These are phyloP conservation scores for Aspergillus versicolor DNA, from an alignment of 2,329 filamentous ascomycete genomes.

Conservation along the genomic window DNA sequence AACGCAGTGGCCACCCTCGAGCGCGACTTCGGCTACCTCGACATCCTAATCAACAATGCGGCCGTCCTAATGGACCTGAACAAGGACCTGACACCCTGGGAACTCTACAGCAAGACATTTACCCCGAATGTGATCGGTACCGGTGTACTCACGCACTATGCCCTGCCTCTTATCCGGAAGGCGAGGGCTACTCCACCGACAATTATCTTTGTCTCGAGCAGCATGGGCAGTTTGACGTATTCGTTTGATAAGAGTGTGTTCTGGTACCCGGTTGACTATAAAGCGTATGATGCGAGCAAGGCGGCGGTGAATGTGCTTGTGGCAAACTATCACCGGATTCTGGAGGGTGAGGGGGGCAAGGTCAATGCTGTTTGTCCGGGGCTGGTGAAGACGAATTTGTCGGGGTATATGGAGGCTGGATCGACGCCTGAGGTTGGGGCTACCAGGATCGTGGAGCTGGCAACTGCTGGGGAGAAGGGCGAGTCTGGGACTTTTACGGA, in stretches of 20 bases:
- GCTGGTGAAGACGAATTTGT: background rate
- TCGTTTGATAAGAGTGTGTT: background rate
- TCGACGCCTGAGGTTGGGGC: background rate
- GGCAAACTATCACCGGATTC: background rate
- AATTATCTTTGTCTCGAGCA: background rate
- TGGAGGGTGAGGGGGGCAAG: background rate
- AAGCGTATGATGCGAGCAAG: background rate
- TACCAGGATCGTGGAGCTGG: background rate
- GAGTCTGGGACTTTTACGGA: background rate
- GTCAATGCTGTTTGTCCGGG: background rate
- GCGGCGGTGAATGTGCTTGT: background rate
- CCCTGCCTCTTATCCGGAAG: background rate
- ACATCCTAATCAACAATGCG: background rate
- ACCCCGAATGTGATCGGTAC: background rate
- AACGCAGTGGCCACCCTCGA: background rate
- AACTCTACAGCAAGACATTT: background rate
- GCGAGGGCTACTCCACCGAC: background rate
- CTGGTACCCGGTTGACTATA: background rate
- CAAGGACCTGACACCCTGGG: background rate
- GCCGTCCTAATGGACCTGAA: background rate
- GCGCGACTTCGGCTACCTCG: background rate
- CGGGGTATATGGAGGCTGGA: background rate
- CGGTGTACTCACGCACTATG: background rate
- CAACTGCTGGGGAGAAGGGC: background rate
- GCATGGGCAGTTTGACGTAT: background rate